Conservation (phyloP, 106 monocot genomes). For the Cymbidium sinense region DNA sequence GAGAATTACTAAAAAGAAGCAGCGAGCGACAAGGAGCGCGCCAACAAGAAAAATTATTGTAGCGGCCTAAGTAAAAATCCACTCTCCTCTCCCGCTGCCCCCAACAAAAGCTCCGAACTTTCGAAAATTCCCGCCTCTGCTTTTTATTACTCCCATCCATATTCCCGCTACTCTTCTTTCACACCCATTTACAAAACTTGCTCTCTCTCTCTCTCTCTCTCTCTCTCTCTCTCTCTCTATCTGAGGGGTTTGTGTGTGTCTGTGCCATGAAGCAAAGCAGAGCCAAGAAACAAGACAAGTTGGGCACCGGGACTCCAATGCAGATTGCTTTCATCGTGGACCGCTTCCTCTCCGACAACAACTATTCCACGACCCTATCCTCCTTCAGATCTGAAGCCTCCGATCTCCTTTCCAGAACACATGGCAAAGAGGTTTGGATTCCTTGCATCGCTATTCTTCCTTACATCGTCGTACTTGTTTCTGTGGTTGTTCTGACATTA, state of each 20-base stretch:
- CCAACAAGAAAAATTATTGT: too few relatives aligned
- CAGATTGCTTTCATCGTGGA: slow-evolving; percentile 90
- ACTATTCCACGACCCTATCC: slow-evolving; percentile 44
- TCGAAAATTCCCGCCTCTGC: slow-evolving; percentile 1
- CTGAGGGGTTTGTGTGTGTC: neutral
- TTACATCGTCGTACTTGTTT: neutral
- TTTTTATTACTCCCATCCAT: neutral
- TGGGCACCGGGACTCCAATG: slow-evolving; percentile 61
- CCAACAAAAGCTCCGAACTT: neutral
- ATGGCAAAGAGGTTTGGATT: slow-evolving; percentile 31
- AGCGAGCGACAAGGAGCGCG: too few relatives aligned
- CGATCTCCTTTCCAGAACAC: slow-evolving; percentile 54
- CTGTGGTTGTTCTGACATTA: neutral
- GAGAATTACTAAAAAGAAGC: too few relatives aligned
- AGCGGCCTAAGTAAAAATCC: neutral
- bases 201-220: neutral
- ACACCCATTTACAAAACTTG: neutral
- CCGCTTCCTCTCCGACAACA: slow-evolving; percentile 73
- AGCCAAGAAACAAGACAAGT: slow-evolving; percentile 11
- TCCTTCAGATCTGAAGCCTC: slow-evolving; percentile 71
- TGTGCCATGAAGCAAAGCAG: slow-evolving; percentile 8
- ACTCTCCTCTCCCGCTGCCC: neutral
- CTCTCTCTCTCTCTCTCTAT: neutral
- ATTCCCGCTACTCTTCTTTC: neutral
- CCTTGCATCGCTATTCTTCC: neutral